Evolutionary conservation across 2,329 filamentous ascomycete species (phyloP), one percentile per base, ranked within the genome.

Genomic region (Fusarium irregulare): DNA sequence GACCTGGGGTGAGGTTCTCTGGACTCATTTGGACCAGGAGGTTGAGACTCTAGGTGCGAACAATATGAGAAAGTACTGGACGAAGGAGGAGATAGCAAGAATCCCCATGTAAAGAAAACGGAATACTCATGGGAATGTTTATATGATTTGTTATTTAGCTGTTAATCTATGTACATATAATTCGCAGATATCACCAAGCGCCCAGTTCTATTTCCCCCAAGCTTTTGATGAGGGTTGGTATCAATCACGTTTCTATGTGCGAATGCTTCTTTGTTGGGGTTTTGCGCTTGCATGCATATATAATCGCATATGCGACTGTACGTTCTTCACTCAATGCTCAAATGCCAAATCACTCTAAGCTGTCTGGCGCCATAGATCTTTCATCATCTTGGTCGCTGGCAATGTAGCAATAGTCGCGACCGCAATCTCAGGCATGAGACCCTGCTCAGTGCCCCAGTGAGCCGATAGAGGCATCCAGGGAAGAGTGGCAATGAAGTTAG

Each of bases 11-110:
- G 83, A 84, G 12, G 92, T 97, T 68, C 78, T 97, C 50, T 95
- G 93, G 92, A 83, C 82, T 75, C 94, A 97, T 84, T 81, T 97
- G 64, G 92, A 96, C 74, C 90, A 94, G 73, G 94, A 97, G 84
- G 93, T 97, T 10, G 83, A 85, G 78, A 87, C 92, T 71, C 79
- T 97, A 32, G 88, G 91, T 4, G 93, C 93, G 46, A 92, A 96
- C 79, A 66, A 95, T 78, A 97, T 97, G 94, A 86, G 93, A 72
- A 88, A 85, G 79, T 94, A 92, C 79, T 97, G 93, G 92, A 91
- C 85, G 0, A 72, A 89, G 64, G 88, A 92, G 48, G 94, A 97
- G 84, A 90, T 97, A 79, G 83, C 80, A 78, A 80, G 82, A 54
- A 85, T 96, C 81, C 89, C 88, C 1, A 93, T 94, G 83, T 94